Evolutionary conservation across 768 basidiomycete genomes (phyloP).

Genomic region (Lyophyllum decastes): DNA sequence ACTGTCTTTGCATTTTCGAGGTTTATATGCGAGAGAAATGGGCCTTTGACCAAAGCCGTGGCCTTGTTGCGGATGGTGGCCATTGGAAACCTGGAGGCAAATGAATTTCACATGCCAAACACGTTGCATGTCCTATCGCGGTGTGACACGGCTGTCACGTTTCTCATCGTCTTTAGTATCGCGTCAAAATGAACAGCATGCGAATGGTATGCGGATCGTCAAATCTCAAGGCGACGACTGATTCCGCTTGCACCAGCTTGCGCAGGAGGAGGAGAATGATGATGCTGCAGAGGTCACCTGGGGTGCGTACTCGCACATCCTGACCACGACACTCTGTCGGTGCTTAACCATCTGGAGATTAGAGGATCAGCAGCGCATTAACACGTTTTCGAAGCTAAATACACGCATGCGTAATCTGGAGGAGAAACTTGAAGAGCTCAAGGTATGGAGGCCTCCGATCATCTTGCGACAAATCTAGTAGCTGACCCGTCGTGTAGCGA

Average conservation of each 20-base stretch:
- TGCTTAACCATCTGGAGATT: conserved; percentile 9
- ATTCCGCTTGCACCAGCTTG: conserved; percentile 45
- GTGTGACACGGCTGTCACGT: background rate
- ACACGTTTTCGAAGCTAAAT: conserved; percentile 89
- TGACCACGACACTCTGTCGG: conserved; percentile 1
- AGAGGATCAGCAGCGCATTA: conserved; percentile 92
- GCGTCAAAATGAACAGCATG: conserved; percentile 41
- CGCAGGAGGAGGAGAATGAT: conserved; percentile 75
- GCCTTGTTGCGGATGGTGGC: conserved; percentile 15
- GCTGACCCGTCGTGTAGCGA: conserved; percentile 54
- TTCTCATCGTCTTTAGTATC: background rate
- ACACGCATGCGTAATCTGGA: conserved; percentile 72
- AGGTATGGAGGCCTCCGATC: conserved; percentile 45
- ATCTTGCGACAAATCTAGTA: background rate
- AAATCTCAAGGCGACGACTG: conserved; percentile 3
- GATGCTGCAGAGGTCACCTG: conserved; percentile 81
- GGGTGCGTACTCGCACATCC: conserved; percentile 48
- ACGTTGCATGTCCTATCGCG: background rate
- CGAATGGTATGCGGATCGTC: conserved; percentile 64
- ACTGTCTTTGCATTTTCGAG: conserved; percentile 55
- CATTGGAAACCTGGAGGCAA: conserved; percentile 10
- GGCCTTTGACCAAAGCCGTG: conserved; percentile 10
- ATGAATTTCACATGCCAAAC: conserved; percentile 14
- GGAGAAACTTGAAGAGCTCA: conserved; percentile 70
- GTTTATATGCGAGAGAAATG: conserved; percentile 16